phyloP scores from a whole-genome alignment of 306 rosid species.

The Inga leiocalycina region DNA sequence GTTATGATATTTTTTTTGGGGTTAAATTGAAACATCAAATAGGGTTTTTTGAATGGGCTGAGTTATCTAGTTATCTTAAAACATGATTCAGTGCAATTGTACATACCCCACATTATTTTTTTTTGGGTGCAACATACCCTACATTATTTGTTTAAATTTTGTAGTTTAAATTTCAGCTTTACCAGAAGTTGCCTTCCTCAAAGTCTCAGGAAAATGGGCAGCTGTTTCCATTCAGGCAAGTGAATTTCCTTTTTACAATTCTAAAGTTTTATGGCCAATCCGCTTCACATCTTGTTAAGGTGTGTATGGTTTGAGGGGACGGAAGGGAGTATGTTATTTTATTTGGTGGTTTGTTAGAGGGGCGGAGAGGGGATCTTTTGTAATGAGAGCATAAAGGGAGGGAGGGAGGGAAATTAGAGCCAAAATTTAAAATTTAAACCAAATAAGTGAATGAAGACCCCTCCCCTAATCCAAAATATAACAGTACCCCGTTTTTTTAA shows the following conservation, averaged over 20 bases:
- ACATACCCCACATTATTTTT: slow-evolving; percentile 33
- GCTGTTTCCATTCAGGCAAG: not conserved
- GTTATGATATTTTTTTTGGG: slow-evolving; percentile 32
- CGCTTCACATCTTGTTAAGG: not conserved
- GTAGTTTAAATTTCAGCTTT: not conserved
- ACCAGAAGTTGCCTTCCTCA: not conserved
- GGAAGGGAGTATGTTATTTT: too few relatives aligned
- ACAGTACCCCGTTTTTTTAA: too few relatives aligned
- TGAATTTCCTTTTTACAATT: not conserved
- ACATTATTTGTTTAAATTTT: slow-evolving; percentile 33
- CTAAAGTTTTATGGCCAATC: not conserved
- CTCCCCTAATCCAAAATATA: too few relatives aligned
- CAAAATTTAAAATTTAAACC: too few relatives aligned
- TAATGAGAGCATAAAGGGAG: too few relatives aligned
- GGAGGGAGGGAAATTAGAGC: too few relatives aligned
- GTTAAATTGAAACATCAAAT: slow-evolving; percentile 30
- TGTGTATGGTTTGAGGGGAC: too few relatives aligned
- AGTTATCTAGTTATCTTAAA: slow-evolving; percentile 39
- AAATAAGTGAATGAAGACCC: too few relatives aligned
- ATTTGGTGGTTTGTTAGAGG: too few relatives aligned
- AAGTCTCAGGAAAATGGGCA: not conserved
- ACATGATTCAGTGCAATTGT: slow-evolving; percentile 47
- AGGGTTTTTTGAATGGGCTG: slow-evolving; percentile 32
- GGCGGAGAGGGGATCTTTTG: too few relatives aligned
- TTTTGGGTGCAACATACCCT: slow-evolving; percentile 24